These are phyloP conservation scores for Hygrophila difformis DNA, from an alignment of 257 asterid genomes.

Conservation along the genomic window DNA sequence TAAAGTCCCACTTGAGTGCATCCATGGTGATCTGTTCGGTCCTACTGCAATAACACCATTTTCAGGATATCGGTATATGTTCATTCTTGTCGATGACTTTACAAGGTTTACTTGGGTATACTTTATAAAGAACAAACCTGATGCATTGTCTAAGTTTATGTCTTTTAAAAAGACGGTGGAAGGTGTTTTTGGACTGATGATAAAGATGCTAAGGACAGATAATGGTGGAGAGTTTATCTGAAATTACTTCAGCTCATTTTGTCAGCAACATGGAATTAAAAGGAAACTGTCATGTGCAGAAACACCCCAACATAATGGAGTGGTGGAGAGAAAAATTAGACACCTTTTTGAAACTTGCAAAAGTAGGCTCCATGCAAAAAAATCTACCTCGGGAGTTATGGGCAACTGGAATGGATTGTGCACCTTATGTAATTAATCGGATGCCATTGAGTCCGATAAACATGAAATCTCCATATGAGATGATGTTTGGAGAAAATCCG, in stretches of 20 bases:
- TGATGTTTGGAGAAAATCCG: neutral
- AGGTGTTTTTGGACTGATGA: too few species aligned
- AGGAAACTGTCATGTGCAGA: neutral
- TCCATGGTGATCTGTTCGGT: too few species aligned
- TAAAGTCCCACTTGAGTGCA: too few species aligned
- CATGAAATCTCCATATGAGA: neutral
- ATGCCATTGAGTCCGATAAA: neutral
- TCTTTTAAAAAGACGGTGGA: too few species aligned
- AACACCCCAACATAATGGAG: conserved; percentile 1
- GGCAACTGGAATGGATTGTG: neutral
- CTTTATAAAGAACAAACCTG: too few species aligned
- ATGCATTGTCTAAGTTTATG: too few species aligned
- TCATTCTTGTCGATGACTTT: neutral
- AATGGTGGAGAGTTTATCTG: neutral
- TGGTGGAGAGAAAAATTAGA: neutral
- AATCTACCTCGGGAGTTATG: neutral
- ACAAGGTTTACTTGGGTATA: too few species aligned
- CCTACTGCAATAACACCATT: too few species aligned
- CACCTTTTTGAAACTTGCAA: neutral
- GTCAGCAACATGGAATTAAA: neutral
- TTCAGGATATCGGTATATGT: too few species aligned
- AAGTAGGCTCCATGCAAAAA: neutral
- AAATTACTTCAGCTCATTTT: neutral
- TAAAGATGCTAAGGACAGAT: too few species aligned
- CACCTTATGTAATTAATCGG: neutral